phyloP scores from a whole-genome alignment of 768 basidiomycete species.

The Mycena galopus region DNA sequence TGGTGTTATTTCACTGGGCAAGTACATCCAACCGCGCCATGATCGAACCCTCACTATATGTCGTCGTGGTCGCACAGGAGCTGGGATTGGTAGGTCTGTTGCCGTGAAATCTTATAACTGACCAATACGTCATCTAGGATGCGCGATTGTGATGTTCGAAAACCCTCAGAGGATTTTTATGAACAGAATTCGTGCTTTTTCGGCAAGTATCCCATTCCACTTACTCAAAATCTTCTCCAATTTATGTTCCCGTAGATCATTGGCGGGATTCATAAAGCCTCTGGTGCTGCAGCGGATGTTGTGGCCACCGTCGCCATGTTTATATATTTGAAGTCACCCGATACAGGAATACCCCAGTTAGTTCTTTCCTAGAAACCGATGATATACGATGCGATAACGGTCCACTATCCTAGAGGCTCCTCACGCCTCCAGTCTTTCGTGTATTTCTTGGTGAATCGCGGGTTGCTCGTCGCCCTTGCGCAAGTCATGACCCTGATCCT shows the following conservation, averaged over 20 bases:
- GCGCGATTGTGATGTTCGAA: neutral
- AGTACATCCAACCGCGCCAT: neutral
- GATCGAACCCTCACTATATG: neutral
- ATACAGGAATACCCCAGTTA: neutral
- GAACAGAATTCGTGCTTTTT: neutral
- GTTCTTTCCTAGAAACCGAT: neutral
- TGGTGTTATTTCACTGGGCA: neutral
- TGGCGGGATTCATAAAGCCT: neutral
- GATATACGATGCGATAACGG: neutral
- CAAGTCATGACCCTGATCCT: neutral
- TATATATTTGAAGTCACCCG: neutral
- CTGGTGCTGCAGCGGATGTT: neutral
- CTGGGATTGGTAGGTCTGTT: neutral
- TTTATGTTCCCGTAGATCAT: neutral
- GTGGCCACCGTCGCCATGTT: neutral
- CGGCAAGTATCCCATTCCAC: neutral
- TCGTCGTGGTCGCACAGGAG: neutral
- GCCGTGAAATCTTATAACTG: neutral
- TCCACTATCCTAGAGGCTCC: neutral
- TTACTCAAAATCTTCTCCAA: neutral
- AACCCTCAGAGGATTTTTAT: neutral
- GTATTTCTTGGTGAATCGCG: neutral
- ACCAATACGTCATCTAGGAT: neutral
- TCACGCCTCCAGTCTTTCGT: neutral
- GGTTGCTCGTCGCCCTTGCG: neutral